A percentile compares a stretch with the other conserved stretches of the same genome.
Evolutionary conservation across 192 early-diverging fungal species (phyloP).

Genomic region (Gonapodya prolifera): DNA sequence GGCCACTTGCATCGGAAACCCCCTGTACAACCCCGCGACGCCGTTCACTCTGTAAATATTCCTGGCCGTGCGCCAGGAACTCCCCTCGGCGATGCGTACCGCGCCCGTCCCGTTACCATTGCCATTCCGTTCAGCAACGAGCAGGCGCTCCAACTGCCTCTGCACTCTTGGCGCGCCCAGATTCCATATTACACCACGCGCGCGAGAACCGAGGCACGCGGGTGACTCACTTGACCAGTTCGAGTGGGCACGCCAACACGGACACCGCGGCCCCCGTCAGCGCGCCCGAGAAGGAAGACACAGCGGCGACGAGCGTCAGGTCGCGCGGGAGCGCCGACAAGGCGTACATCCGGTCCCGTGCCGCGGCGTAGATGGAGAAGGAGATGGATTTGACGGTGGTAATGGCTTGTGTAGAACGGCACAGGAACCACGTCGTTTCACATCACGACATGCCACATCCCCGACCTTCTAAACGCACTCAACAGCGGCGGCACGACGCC

Average conservation of each 20-base stretch:
- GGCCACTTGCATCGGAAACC: slow-evolving; percentile 25
- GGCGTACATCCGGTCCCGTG: slow-evolving; percentile 25
- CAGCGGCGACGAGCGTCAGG: slow-evolving; percentile 4
- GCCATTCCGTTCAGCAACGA: slow-evolving; percentile 10
- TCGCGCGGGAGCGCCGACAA: background rate
- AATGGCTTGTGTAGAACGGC: slow-evolving; percentile 51
- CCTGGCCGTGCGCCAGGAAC: slow-evolving; percentile 30
- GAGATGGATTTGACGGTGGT: slow-evolving; percentile 81
- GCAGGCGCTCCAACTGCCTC: slow-evolving; percentile 50
- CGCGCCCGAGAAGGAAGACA: slow-evolving; percentile 40
- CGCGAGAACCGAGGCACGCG: background rate
- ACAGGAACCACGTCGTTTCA: slow-evolving; percentile 55
- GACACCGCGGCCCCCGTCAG: slow-evolving; percentile 53
- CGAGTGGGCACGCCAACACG: slow-evolving; percentile 56
- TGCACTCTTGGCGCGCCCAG: slow-evolving; percentile 25
- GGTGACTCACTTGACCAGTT: slow-evolving; percentile 44
- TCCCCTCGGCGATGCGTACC: background rate
- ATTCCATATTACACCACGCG: background rate
- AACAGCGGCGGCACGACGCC: slow-evolving; percentile 31
- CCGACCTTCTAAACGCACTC: slow-evolving; percentile 1
- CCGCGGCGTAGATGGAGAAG: slow-evolving; percentile 74
- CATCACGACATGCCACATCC: background rate
- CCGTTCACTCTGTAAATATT: slow-evolving; percentile 30
- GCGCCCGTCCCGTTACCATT: background rate
- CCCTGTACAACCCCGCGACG: slow-evolving; percentile 28